Conservation (phyloP, 1,139 yeast genomes). For the Hyphopichia burtonii region DNA sequence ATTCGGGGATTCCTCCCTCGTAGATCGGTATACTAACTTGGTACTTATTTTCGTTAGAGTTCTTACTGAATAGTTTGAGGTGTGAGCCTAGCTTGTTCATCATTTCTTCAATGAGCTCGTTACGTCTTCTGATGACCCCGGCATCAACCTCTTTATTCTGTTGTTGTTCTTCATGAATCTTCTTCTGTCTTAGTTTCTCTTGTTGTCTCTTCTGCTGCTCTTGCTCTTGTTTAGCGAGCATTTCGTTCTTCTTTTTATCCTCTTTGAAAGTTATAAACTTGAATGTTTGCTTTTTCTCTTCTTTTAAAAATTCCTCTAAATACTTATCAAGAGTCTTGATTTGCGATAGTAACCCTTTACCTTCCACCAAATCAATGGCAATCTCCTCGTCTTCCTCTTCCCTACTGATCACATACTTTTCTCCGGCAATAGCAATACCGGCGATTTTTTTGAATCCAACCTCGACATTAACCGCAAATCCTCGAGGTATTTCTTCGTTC, state of each 20-base stretch:
- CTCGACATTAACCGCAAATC: conserved; percentile 66
- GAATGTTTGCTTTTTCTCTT: conserved; percentile 53
- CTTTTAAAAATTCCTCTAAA: conserved; percentile 55
- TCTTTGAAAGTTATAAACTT: conserved; percentile 25
- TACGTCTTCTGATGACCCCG: conserved; percentile 13
- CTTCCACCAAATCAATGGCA: conserved; percentile 37
- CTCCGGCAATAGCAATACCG: conserved; percentile 27
- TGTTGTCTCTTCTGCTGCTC: conserved; percentile 1
- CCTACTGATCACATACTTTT: conserved; percentile 13
- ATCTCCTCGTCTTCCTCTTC: conserved; percentile 15
- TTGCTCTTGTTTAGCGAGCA: not conserved
- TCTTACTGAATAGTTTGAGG: conserved; percentile 26
- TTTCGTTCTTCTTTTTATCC: conserved; percentile 2
- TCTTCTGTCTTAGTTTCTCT: not conserved
- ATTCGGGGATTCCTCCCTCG: conserved; percentile 14
- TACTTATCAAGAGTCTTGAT: conserved; percentile 55
- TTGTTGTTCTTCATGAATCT: not conserved
- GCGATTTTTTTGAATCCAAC: conserved; percentile 58
- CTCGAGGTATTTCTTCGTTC: conserved; percentile 71
- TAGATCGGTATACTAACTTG: conserved; percentile 22
- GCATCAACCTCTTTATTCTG: conserved; percentile 7
- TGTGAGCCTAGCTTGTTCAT: conserved; percentile 19
- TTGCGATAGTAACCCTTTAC: conserved; percentile 52
- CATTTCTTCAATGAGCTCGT: conserved; percentile 20
- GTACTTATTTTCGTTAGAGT: conserved; percentile 14